phyloP scores from a whole-genome alignment of 768 basidiomycete species.

The Boletales sp. region DNA sequence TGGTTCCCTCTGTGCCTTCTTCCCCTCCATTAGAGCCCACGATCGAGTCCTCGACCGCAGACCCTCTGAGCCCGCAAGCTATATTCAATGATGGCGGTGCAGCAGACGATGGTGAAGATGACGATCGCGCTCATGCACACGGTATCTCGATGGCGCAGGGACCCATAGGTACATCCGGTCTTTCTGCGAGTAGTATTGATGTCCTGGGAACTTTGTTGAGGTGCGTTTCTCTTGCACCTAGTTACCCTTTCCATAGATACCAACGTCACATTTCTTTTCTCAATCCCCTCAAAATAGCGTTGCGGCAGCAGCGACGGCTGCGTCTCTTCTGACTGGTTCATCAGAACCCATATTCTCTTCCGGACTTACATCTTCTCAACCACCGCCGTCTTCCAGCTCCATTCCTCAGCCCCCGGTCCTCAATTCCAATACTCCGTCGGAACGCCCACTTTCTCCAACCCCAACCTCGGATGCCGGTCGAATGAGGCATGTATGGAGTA shows the following conservation, averaged over 20 bases:
- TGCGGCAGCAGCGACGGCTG: constrained; percentile 89
- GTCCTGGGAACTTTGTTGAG: constrained; percentile 81
- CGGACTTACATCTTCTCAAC: constrained; percentile 42
- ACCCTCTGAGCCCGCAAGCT: constrained; percentile 3
- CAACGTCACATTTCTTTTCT: background rate
- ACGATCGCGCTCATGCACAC: constrained; percentile 18
- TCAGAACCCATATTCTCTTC: constrained; percentile 62
- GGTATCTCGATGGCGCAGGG: constrained; percentile 25
- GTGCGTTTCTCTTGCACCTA: constrained; percentile 34
- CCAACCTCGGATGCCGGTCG: constrained; percentile 38
- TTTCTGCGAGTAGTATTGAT: constrained; percentile 76
- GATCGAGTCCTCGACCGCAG: constrained; percentile 1
- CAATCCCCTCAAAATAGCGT: constrained; percentile 46
- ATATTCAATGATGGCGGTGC: background rate
- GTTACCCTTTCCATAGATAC: background rate
- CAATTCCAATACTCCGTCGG: constrained; percentile 18
- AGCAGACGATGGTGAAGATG: constrained; percentile 14
- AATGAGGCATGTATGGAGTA: constrained; percentile 65
- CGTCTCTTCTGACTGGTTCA: constrained; percentile 74
- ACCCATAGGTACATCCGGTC: constrained; percentile 30
- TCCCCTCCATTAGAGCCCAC: constrained; percentile 6
- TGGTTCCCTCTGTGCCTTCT: constrained; percentile 21
- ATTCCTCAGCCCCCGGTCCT: constrained; percentile 8
- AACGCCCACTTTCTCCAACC: constrained; percentile 40
- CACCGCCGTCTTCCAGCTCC: constrained; percentile 11